Evolutionary conservation across 257 asterid genomes (phyloP), one percentile per base, ranked within the genome.

Genomic region (Przewalskia tangutica): DNA sequence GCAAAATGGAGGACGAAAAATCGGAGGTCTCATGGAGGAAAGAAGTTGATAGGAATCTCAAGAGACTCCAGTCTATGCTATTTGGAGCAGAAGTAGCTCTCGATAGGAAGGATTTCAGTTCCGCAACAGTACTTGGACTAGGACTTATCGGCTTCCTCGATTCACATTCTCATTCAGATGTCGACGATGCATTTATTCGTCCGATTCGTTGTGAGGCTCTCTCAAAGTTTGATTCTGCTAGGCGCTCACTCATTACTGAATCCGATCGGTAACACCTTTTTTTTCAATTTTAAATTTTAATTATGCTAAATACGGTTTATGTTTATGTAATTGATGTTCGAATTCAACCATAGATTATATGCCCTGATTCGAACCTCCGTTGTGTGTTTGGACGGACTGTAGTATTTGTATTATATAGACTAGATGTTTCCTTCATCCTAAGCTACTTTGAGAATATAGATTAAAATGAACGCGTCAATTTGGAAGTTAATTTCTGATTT

Each of bases 81-180:
- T 96, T 92, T 79, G 97, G 98, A 38, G 92, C 94, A 18, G 98
- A 92, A 73, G 88, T 85, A 67, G 97, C 98, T 81, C 87, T 93
- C 68, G 93, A 94, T 85, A 94, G 89, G 70, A 89, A 89, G 65
- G 97, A 96, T 89, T 94, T 86, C 83, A 66, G 86, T 81, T 86
- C 90, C 54, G 98, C 98, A 81, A 93, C 90, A 78, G 93, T 89
- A 82, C 89, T 90, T 60, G 87, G 92, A 79, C 88, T 96, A 81
- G 94, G 88, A 44, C 98, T 96, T 82, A 73, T 93, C 85, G 99
- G 98, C 68, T 96, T 96, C 91, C 97, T 96, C 77, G 97, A 96
- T 89, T 93, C 98, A 60, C 92, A 73, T 73, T 88, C 97, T n/a
- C 87, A 59, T 5, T 90, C 95, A 63, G 85, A 91, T 5, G 86